A percentile compares a stretch with the other conserved stretches of the same genome.
Evolutionary conservation across 257 asterid genomes (phyloP).

Genomic region (Mentha longifolia): DNA sequence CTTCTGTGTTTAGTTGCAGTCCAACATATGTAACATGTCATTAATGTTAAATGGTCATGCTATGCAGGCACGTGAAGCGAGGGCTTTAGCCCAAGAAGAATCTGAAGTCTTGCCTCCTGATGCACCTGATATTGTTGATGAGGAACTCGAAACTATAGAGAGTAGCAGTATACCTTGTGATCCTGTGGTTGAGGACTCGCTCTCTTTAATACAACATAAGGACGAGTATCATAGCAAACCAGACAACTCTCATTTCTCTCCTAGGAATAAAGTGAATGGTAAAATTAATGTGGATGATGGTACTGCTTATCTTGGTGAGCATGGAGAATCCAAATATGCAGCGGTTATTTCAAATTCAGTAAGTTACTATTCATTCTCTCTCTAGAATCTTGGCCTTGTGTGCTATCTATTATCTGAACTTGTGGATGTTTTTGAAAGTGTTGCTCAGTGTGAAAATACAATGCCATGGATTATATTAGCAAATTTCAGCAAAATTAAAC

Average conservation of each 20-base stretch:
- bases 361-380: constrained; percentile 29
- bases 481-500: not conserved
- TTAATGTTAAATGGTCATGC: constrained; percentile 20
- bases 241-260: constrained; percentile 28
- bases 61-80: constrained; percentile 60
- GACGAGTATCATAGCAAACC: constrained; percentile 21
- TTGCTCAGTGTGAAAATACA: not conserved
- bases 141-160: constrained; percentile 34
- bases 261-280: constrained; percentile 31
- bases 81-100: constrained; percentile 46
- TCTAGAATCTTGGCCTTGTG: not conserved
- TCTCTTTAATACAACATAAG: constrained; percentile 17
- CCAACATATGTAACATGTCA: constrained; percentile 1
- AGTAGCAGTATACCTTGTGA: constrained; percentile 34
- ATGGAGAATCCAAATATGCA: constrained; percentile 32
- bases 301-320: constrained; percentile 7
- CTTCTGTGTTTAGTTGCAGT: constrained; percentile 18
- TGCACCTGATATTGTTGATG: constrained; percentile 42
- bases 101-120: constrained; percentile 52
- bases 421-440: not conserved
- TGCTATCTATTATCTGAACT: not conserved
- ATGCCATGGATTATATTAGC: not conserved
- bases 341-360: constrained; percentile 31
- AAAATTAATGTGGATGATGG: constrained; percentile 30
- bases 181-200: constrained; percentile 25